These are phyloP conservation scores for Mentha longifolia DNA, from an alignment of 257 asterid genomes.

Conservation along the genomic window DNA sequence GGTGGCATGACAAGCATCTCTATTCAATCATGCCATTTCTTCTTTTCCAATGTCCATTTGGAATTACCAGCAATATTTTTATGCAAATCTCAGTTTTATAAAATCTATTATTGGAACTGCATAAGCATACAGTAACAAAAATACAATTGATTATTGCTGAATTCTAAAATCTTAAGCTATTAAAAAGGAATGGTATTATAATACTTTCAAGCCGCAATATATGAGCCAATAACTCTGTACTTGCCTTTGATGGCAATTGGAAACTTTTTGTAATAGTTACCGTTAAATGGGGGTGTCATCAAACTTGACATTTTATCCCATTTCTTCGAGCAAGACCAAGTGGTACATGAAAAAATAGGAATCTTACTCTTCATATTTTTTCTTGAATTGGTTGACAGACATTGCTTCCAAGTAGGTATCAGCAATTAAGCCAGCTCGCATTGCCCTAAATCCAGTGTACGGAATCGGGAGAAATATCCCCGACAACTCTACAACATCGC, in stretches of 20 bases:
- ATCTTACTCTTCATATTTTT: constrained; percentile 93
- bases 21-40: neutral
- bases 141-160: no score
- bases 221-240: neutral
- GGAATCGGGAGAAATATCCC: constrained; percentile 98
- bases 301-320: neutral
- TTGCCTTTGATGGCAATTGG: no score
- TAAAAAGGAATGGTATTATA: neutral
- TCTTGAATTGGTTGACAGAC: constrained; percentile 91
- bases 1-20: neutral
- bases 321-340: constrained; percentile 10
- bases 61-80: no score
- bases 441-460: constrained; percentile 94
- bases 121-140: no score
- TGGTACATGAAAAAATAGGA: constrained; percentile 6
- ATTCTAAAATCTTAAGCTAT: neutral
- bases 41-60: neutral
- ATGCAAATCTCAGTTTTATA: no score
- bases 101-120: no score
- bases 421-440: constrained; percentile 98
- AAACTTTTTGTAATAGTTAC: no score
- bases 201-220: neutral
- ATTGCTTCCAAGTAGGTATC: constrained; percentile 98
- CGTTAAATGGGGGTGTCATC: neutral
- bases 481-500: constrained; percentile 90